A percentile compares a stretch with the other conserved stretches of the same genome.
Evolutionary conservation across 805 yeast genomes (phyloP).

Genomic region (Zygotorulaspora chibaensis): DNA sequence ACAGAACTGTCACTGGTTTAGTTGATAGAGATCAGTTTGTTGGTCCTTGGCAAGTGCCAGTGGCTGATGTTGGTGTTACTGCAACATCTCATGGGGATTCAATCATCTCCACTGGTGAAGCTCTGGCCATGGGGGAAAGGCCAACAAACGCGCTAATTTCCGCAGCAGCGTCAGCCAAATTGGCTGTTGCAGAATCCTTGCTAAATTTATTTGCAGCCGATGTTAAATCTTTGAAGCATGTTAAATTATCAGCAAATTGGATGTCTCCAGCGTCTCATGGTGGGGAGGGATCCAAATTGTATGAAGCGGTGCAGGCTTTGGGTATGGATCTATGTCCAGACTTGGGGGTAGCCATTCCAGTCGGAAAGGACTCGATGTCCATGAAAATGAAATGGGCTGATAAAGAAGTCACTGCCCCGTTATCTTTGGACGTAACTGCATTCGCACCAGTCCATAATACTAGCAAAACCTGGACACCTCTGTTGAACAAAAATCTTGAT

Average conservation of each 20-base stretch:
- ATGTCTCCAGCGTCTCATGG: constrained; percentile 95
- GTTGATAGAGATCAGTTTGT: constrained; percentile 98
- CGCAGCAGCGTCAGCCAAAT: constrained; percentile 87
- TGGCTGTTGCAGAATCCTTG: constrained; percentile 93
- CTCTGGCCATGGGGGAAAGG: constrained; percentile 95
- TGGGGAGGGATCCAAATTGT: constrained; percentile 92
- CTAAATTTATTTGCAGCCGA: constrained; percentile 88
- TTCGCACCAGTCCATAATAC: constrained; percentile 85
- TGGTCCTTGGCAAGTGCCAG: constrained; percentile 99
- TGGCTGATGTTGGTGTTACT: constrained; percentile 96
- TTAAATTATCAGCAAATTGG: constrained; percentile 96
- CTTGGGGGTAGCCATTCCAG: constrained; percentile 88
- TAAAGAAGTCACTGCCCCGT: constrained; percentile 92
- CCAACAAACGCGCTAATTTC: constrained; percentile 86
- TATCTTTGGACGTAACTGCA: constrained; percentile 86
- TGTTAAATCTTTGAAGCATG: constrained; percentile 63
- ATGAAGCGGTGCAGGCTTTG: constrained; percentile 95
- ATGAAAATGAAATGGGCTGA: constrained; percentile 98
- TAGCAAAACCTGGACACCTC: constrained; percentile 93
- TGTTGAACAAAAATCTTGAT: constrained; percentile 47
- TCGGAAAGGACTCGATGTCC: constrained; percentile 98
- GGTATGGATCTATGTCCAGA: constrained; percentile 93
- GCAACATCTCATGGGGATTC: constrained; percentile 80
- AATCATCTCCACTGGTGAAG: constrained; percentile 82
- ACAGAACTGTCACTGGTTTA: constrained; percentile 94